Evolutionary conservation across 2,329 filamentous ascomycete genomes (phyloP).

Genomic region (Ascochyta clinopodiicola): DNA sequence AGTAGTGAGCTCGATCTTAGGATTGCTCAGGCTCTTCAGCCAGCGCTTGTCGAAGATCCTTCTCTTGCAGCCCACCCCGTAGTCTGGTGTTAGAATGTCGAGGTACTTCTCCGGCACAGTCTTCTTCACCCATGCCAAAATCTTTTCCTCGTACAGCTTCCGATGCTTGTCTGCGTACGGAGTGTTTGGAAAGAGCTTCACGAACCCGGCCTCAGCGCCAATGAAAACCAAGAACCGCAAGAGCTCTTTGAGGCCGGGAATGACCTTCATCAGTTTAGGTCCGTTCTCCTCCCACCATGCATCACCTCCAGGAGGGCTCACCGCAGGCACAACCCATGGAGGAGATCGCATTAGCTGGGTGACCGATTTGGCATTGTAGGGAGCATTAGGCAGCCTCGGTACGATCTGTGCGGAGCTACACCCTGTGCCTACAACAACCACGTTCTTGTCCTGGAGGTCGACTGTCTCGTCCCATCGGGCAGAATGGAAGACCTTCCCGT

Average conservation of each 20-base stretch:
- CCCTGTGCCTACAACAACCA: constrained; percentile 65
- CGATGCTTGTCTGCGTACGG: constrained; percentile 49
- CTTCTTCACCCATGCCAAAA: constrained; percentile 55
- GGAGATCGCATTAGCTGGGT: constrained; percentile 66
- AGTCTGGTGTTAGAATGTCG: constrained; percentile 67
- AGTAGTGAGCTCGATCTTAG: constrained; percentile 62
- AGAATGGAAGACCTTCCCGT: constrained; percentile 64
- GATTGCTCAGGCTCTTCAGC: constrained; percentile 58
- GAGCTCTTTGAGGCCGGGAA: constrained; percentile 60
- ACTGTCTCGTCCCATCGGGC: constrained; percentile 62
- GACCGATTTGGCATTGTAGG: constrained; percentile 61
- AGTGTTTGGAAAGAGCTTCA: constrained; percentile 55
- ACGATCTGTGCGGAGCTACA: constrained; percentile 66
- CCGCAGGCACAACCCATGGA: constrained; percentile 61
- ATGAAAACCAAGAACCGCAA: constrained; percentile 56
- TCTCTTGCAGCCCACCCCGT: constrained; percentile 69
- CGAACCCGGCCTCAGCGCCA: constrained; percentile 53
- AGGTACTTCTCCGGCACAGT: constrained; percentile 66
- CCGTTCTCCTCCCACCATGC: constrained; percentile 57
- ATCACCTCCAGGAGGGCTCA: constrained; percentile 47
- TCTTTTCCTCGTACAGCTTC: constrained; percentile 51
- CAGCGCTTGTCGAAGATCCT: constrained; percentile 66
- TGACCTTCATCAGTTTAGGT: constrained; percentile 52
- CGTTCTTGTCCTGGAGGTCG: constrained; percentile 61
- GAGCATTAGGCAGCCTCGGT: constrained; percentile 56